Evolutionary conservation across 805 yeast genomes (phyloP), one percentile per base, ranked within the genome.

Genomic region (Lipomyces yamanashiensis): DNA sequence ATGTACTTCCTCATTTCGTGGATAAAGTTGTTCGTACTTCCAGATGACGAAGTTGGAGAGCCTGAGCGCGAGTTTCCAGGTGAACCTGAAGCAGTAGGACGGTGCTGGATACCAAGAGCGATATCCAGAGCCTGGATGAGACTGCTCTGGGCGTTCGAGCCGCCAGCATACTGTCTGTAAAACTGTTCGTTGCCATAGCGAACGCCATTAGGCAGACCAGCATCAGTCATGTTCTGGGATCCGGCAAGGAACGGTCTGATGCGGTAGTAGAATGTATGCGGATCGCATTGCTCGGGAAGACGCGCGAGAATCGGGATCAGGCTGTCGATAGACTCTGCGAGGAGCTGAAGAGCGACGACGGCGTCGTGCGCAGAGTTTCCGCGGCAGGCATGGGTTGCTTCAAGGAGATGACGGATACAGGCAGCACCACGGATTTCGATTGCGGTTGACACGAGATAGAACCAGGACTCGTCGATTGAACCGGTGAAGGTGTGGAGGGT

Each of bases 281-380:
- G 98, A 73, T 92, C 97, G 75, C 97, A 90, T 88, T 88, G 88
- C 69, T 92, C 96, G 72, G 89, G 92, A 95, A 92, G 89, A 70
- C 84, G 82, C 84, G 87, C 84, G 69, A 93, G 77, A 1, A 89
- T 82, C 2, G 87, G 80, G 13, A 92, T 95, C 68, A 93, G 78
- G 63, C 80, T 78, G 73, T 90, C 96, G 58, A 92, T 87, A 45
- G 83, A 77, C 74, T 87, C 89, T 1, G 97, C 96, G 59, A 92
- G 76, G 43, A 72, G 74, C 72, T 89, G 89, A 57, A 92, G 77
- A 51, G 80, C 74, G 41, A 69, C 72, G 8, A 79, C 78, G 9
- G 86, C 84, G 2, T 69, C 70, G 0, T 71, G 72, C 6, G 78
- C 62, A 54, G 87, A 77, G 54, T 81, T 78, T 1, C 77, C 76